phyloP scores from a whole-genome alignment of 2,329 filamentous ascomycete genomes.

The Aureobasidium namibiae region DNA sequence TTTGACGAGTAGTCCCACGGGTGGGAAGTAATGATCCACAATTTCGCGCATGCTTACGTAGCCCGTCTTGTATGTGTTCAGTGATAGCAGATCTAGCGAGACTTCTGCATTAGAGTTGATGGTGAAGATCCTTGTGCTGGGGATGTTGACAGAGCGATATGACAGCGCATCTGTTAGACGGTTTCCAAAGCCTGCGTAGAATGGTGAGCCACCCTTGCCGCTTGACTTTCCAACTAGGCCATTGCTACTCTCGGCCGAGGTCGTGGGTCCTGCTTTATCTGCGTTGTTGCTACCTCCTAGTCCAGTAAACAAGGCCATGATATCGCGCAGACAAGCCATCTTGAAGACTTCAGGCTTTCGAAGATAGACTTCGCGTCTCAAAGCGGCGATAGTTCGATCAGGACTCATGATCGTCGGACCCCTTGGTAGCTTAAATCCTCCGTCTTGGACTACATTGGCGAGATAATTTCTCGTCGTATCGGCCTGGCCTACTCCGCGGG shows the following conservation, averaged over 20 bases:
- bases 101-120: conserved; percentile 98
- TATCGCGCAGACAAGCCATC: conserved; percentile 95
- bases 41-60: conserved; percentile 97
- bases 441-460: conserved; percentile 80
- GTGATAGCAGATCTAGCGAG: conserved; percentile 75
- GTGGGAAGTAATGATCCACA: conserved; percentile 96
- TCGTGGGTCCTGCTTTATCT: not conserved
- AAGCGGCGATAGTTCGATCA: conserved; percentile 86
- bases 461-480: conserved; percentile 86
- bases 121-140: conserved; percentile 88
- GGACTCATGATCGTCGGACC: conserved; percentile 93
- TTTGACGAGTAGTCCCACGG: conserved; percentile 76
- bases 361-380: conserved; percentile 86
- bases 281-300: conserved; percentile 25
- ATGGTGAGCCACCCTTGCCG: conserved; percentile 47
- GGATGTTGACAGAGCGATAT: conserved; percentile 93
- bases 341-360: conserved; percentile 98
- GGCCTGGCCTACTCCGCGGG: conserved; percentile 84
- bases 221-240: conserved; percentile 1
- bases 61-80: conserved; percentile 93
- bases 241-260: conserved; percentile 2
- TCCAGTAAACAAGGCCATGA: conserved; percentile 68
- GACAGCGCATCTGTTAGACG: conserved; percentile 91
- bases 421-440: conserved; percentile 71
- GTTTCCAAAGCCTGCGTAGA: conserved; percentile 96